phyloP scores from a whole-genome alignment of 1,284 basidiomycete genomes.

The Puccinia horiana region DNA sequence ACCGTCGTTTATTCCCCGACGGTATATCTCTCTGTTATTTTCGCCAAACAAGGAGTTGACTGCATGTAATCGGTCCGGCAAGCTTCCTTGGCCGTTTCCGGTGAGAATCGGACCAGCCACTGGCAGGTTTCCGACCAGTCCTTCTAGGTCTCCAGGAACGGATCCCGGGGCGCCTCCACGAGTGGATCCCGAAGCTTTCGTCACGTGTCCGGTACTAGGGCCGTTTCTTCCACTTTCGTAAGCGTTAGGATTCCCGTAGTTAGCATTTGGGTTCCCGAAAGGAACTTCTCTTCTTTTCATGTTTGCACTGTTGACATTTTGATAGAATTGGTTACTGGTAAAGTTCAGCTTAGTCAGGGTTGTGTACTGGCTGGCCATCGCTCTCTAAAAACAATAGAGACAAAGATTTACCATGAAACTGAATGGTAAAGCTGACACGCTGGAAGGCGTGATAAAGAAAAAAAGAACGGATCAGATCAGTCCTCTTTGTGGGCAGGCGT shows the following conservation, averaged over 20 bases:
- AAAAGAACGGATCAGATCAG: background rate
- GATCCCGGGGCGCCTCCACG: no score
- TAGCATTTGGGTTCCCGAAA: slow-evolving; percentile 1
- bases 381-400: background rate
- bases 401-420: background rate
- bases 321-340: background rate
- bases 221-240: background rate
- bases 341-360: background rate
- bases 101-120: no score
- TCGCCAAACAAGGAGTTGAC: no score
- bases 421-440: slow-evolving; percentile 15
- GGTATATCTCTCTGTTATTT: background rate
- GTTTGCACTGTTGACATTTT: background rate
- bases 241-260: slow-evolving; percentile 8
- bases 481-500: no score
- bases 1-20: no score
- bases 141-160: no score
- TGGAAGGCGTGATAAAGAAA: background rate
- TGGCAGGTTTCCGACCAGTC: no score
- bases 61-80: no score
- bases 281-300: slow-evolving; percentile 9
- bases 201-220: background rate
- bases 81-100: no score
- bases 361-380: background rate
- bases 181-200: no score